A percentile compares a stretch with the other conserved stretches of the same genome.
Evolutionary conservation across 2,329 filamentous ascomycete species (phyloP).

Genomic region (Ophiostoma sp.): DNA sequence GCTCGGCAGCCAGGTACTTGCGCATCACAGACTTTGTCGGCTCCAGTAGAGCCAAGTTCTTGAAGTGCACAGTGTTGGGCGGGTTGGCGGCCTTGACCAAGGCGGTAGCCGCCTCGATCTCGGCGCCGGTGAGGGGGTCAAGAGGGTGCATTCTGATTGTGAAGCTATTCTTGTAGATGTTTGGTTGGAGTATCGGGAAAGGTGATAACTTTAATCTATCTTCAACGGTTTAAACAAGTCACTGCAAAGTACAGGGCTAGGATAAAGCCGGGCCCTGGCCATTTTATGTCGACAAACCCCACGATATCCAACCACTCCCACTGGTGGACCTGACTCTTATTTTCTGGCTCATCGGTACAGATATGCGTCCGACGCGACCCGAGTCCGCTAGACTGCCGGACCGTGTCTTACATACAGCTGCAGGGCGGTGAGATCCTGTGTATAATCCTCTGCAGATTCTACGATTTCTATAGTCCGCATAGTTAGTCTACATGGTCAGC

Average conservation of each 20-base stretch:
- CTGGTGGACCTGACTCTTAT: not conserved
- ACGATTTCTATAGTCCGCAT: not conserved
- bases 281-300: not conserved
- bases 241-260: no score
- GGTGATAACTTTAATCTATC: not conserved
- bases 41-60: constrained; percentile 47
- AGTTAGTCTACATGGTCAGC: not conserved
- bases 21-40: constrained; percentile 46
- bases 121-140: constrained; percentile 20
- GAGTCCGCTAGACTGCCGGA: not conserved
- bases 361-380: constrained; percentile 5
- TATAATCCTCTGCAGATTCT: not conserved
- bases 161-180: not conserved
- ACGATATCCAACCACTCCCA: not conserved
- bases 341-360: not conserved
- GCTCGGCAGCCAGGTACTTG: constrained; percentile 38
- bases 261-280: not conserved
- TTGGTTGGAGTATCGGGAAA: not conserved
- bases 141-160: constrained; percentile 14
- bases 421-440: constrained; percentile 7
- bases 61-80: constrained; percentile 38
- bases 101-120: constrained; percentile 19
- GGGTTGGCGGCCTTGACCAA: constrained; percentile 18
- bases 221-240: not conserved
- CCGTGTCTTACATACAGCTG: not conserved